Evolutionary conservation across 2,329 filamentous ascomycete species (phyloP), one percentile per base, ranked within the genome.

Genomic region (Trichoderma guizhouense): DNA sequence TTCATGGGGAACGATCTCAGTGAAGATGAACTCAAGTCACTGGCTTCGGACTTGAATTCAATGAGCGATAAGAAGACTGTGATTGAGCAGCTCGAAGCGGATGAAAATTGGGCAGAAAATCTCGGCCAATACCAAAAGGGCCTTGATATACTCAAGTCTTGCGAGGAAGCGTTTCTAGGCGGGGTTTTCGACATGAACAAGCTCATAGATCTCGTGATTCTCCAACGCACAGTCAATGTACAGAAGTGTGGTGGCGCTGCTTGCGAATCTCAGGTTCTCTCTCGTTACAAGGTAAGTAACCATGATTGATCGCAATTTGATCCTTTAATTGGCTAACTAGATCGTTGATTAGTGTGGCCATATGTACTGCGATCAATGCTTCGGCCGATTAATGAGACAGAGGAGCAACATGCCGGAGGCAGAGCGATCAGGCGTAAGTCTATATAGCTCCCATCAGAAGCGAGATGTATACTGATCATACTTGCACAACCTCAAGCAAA

Each of bases 271-370:
- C 55, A 78, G 57, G 57, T 75, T 39, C 63, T n/a, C n/a, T 26
- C 2, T 3, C 12, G 18, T 1, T 53, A 36, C 57, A 8, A 70
- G 72, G 55, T 61, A 11, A 21, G 21, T 2, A 11, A 7, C 6
- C 24, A 5, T 21, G 1, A 21, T 21, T 21, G 3, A 7, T 21
- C 1, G 0, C 32, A 3, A 26, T 14, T 5, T 8, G 7, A 28
- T n/a, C 28, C 9, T 32, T 1, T 1, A 6, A 12, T 4, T 8
- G 30, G 30, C 30, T 57, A 39, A 24, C 57, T 21, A 0, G 24
- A 71, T 78, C 26, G 76, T 9, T 32, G 18, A 3, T 15, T 15
- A 82, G 81, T 83, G 82, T 34, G 73, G 74, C 0, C 82, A 84
- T 57, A 32, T 78, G 1, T 81, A 79, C 53, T 83, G 82, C 71